Evolutionary conservation across 805 yeast genomes (phyloP), one percentile per base, ranked within the genome.

Genomic region (Nematodospora valgi): DNA sequence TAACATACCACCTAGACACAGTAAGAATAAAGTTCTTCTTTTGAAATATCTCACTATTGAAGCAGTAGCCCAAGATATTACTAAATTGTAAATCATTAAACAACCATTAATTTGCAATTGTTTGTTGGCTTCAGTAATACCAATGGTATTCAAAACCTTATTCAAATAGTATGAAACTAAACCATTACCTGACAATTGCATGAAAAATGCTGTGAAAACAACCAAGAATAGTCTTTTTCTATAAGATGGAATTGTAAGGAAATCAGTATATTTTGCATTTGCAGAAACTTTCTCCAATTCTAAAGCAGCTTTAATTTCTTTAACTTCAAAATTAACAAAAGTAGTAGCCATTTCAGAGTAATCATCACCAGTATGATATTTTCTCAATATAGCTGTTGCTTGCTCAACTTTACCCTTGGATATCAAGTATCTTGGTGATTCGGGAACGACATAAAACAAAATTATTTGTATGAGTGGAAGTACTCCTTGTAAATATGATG

Each of bases 161-260:
- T 64, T 58, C 42, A 74, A 56, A 52, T 74, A 74, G 61, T 72
- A 74, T 4, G 76, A 67, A 18, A 72, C 73, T 40, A 74, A 55
- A 38, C 75, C 76, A 46, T 71, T 72, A 47, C 80, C 80, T 12
- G 76, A 68, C 27, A 69, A 47, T 47, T 70, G 76, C 69, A 59
- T 60, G 41, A 68, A 48, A 21, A 52, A 42, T 26, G 64, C 66
- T 15, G 65, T 47, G 46, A 56, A 51, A 20, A 49, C 15, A 23
- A 56, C 44, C 44, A 69, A 60, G 53, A 44, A 49, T n/a, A 66
- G 47, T 54, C 78, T 61, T 49, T 63, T 68, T 42, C 71, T 55
- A 48, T 64, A 68, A 22, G 63, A 59, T 23, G 57, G 54, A 4
- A 63, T 63, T 14, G 45, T 50, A 37, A 68, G 13, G 39, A 71